A percentile compares a stretch with the other conserved stretches of the same genome.
phyloP scores from a whole-genome alignment of 2,329 filamentous ascomycete genomes.

The Leptographium lundbergii region DNA sequence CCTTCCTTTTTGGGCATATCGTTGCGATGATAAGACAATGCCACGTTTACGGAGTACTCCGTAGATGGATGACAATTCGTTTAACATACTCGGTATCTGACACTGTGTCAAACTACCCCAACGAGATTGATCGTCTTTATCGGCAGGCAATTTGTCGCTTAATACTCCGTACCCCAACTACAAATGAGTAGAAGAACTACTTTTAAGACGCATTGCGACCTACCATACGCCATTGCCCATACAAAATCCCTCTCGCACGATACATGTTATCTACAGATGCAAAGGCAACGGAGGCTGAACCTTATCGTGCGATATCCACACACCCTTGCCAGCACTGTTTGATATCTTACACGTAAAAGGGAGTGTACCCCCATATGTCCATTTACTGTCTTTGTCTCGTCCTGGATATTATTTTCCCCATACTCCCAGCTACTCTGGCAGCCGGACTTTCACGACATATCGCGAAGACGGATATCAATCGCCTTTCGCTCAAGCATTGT shows the following conservation, averaged over 20 bases:
- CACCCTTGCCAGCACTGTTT: background rate
- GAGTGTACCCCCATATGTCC: background rate
- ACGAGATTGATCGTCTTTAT: background rate
- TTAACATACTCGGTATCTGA: background rate
- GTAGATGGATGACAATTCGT: background rate
- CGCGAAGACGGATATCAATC: too few species aligned
- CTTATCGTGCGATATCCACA: background rate
- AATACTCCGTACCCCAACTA: background rate
- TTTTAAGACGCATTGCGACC: background rate
- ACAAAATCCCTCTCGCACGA: background rate
- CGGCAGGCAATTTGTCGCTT: background rate
- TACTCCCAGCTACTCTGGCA: too few species aligned
- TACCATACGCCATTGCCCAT: background rate
- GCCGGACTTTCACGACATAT: background rate
- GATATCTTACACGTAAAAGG: background rate
- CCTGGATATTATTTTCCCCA: background rate
- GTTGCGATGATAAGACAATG: background rate
- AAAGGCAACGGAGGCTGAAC: background rate
- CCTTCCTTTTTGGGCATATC: conserved; percentile 10
- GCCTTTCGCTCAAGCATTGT: background rate
- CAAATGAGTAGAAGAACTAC: background rate
- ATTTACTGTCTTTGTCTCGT: background rate
- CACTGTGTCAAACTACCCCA: background rate
- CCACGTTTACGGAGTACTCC: too few species aligned
- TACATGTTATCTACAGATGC: background rate